phyloP scores from a whole-genome alignment of 208 protist species.

The Leishmania tropica region DNA sequence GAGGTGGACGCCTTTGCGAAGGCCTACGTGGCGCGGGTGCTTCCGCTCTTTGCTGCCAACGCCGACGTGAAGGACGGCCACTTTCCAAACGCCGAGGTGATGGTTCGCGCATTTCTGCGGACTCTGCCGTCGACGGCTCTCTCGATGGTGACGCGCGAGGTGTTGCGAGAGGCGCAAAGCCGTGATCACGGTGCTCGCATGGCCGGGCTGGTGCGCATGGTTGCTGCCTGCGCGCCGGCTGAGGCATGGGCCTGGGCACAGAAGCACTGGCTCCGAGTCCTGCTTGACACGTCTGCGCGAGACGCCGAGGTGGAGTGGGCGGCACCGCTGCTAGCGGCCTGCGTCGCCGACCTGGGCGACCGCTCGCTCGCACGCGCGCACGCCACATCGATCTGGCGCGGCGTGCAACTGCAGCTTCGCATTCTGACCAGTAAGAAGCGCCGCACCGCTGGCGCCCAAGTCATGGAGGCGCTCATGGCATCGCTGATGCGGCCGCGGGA shows the following conservation, averaged over 20 bases:
- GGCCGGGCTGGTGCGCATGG: slow-evolving; percentile 35
- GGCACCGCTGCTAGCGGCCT: slow-evolving; percentile 41
- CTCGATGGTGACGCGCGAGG: slow-evolving; percentile 12
- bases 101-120: slow-evolving; percentile 13
- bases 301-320: slow-evolving; percentile 48
- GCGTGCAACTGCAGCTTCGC: slow-evolving; percentile 20
- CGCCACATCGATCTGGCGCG: slow-evolving; percentile 8
- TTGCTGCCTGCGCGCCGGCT: slow-evolving; percentile 36
- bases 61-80: slow-evolving; percentile 1
- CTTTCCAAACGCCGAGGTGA: not conserved
- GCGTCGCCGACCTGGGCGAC: slow-evolving; percentile 37
- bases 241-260: slow-evolving; percentile 43
- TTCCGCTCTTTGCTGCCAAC: slow-evolving; percentile 25
- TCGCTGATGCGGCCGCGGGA: slow-evolving; percentile 21
- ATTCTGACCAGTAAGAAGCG: slow-evolving; percentile 25
- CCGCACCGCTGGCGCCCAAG: slow-evolving; percentile 5
- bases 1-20: slow-evolving; percentile 21
- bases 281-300: slow-evolving; percentile 22
- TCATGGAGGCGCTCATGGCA: slow-evolving; percentile 13
- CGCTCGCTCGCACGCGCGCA: slow-evolving; percentile 4
- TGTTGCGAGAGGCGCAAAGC: slow-evolving; percentile 19
- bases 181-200: slow-evolving; percentile 36
- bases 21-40: slow-evolving; percentile 11
- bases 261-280: slow-evolving; percentile 35
- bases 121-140: slow-evolving; percentile 20